Evolutionary conservation across 495 filamentous ascomycete species (phyloP), one percentile per base, ranked within the genome.

Genomic region (Penicillium parvum): DNA sequence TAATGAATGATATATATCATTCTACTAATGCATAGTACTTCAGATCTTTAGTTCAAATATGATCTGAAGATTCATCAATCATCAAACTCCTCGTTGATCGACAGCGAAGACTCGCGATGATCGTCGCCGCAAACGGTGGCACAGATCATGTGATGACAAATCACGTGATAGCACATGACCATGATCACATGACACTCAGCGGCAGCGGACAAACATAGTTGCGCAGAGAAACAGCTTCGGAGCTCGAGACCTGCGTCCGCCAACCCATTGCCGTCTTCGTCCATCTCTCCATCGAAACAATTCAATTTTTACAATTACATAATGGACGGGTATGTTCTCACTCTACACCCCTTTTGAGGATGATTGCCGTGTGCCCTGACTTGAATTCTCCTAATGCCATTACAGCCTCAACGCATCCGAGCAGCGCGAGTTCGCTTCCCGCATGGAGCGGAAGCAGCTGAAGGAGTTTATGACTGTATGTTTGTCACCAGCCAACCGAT

Each of bases 391-490:
- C n/a, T n/a, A 18, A 18, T 12, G 15, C 40, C 20, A 5, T 19
- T 6, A 36, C 43, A 70, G 66, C 52, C 88, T 98, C 65, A 90
- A 82, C 46, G 64, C 77, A 53, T 64, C 83, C 43, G 92, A 99
- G 71, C 85, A 90, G 71, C 84, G 86, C 66, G 88, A 97, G 76
- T 84, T 99, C 64, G 81, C 91, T 57, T 57, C 75, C 65, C 86
- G 91, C 67, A 87, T 97, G 78, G 87, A 97, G 73, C 84, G 84
- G 69, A 90, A 90, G 70, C 92, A 99, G 73, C 83, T 97, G 78
- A 95, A 95, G 73, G 91, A 96, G 50, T 96, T 98, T 63, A 95
- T 96, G 85, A 85, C 77, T 51, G 92, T 97, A 79, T 64, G 74
- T n/a, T n/a, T 75, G 11, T 6, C 16, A 32, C 5, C 6, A 5